phyloP scores from a whole-genome alignment of 208 protist genomes.

The Perkinsela sp. region DNA sequence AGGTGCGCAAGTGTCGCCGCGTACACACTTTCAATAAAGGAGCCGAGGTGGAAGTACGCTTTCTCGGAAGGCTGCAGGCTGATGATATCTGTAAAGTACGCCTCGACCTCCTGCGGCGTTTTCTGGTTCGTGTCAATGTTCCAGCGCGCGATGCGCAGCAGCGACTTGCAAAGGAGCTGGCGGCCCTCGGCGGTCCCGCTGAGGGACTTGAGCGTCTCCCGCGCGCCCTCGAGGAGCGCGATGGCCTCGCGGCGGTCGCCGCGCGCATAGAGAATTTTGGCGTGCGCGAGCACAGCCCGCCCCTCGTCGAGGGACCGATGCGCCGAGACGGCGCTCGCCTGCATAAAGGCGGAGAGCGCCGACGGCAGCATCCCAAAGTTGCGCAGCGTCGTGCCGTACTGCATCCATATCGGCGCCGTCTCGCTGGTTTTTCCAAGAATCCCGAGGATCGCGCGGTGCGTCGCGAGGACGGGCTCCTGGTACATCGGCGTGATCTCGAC shows the following conservation, averaged over 20 bases:
- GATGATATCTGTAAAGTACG: conserved; percentile 28
- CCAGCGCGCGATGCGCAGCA: conserved; percentile 42
- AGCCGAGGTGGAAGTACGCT: conserved; percentile 56
- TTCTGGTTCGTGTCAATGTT: conserved; percentile 26
- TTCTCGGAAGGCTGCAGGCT: conserved; percentile 39
- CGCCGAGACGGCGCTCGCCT: conserved; percentile 3
- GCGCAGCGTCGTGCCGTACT: conserved; percentile 37
- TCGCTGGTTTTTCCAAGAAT: conserved; percentile 17
- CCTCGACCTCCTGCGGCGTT: conserved; percentile 36
- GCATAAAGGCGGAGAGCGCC: conserved; percentile 27
- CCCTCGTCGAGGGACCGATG: background rate
- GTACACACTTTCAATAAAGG: conserved; percentile 69
- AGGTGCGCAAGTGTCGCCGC: conserved; percentile 1
- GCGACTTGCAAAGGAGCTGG: conserved; percentile 19
- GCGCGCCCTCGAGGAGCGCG: conserved; percentile 23
- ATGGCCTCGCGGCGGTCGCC: conserved; percentile 34
- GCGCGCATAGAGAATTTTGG: conserved; percentile 53
- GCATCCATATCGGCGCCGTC: conserved; percentile 34
- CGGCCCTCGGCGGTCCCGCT: background rate
- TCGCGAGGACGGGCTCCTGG: conserved; percentile 36
- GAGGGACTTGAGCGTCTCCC: conserved; percentile 8
- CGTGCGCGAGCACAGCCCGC: conserved; percentile 30
- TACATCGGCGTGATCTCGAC: conserved; percentile 23
- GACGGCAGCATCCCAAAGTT: conserved; percentile 33
- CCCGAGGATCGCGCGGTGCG: conserved; percentile 39